phyloP scores from a whole-genome alignment of 768 basidiomycete species.

The Gymnopilus junonius region DNA sequence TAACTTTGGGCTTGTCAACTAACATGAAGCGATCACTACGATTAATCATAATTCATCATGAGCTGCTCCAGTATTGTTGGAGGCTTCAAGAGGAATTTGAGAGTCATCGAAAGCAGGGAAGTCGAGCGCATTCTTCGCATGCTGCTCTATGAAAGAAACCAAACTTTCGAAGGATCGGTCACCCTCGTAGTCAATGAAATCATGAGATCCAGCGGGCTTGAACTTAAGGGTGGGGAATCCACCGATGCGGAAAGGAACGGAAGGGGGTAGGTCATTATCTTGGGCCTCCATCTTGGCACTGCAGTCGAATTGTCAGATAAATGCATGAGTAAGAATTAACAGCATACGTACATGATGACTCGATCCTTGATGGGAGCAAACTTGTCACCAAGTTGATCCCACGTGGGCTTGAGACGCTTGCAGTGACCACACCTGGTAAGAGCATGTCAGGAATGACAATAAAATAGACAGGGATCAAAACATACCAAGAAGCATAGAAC shows the following conservation, averaged over 20 bases:
- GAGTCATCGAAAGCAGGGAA: conserved; percentile 35
- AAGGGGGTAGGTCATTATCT: conserved; percentile 93
- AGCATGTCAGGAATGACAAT: not conserved
- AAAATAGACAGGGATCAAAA: conserved; percentile 5
- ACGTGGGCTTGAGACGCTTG: conserved; percentile 94
- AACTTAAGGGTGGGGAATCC: conserved; percentile 98
- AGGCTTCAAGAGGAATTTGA: conserved; percentile 40
- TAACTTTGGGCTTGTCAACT: not conserved
- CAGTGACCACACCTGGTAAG: conserved; percentile 85
- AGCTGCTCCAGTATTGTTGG: conserved; percentile 24
- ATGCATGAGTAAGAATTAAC: not conserved
- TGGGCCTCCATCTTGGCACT: conserved; percentile 97
- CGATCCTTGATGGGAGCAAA: conserved; percentile 77
- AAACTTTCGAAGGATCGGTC: conserved; percentile 89
- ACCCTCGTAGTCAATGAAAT: conserved; percentile 94
- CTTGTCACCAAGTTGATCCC: conserved; percentile 89
- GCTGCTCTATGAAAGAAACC: conserved; percentile 80
- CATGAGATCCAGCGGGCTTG: conserved; percentile 84
- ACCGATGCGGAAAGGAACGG: conserved; percentile 82
- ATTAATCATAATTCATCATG: conserved; percentile 53
- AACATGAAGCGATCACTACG: conserved; percentile 5
- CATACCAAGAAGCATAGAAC: conserved; percentile 96
- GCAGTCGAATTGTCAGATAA: conserved; percentile 16
- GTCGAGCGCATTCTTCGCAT: conserved; percentile 77
- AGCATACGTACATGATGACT: conserved; percentile 69